Base-by-base conservation (phyloP, 192 early-diverging fungal species). In the Entomortierella beljakovae region DNA sequence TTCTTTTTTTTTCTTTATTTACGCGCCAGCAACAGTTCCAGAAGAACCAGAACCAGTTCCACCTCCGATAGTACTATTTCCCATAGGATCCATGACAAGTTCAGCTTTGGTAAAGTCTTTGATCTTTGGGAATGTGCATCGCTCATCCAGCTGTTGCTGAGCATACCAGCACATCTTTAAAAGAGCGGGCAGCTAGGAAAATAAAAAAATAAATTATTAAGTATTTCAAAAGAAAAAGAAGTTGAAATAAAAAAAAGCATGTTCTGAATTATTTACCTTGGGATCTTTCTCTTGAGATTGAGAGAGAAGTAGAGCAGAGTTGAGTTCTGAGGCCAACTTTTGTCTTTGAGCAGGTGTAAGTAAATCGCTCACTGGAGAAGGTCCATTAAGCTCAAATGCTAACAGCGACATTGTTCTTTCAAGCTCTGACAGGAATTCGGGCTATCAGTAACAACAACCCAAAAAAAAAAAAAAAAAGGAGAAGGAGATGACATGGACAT, bases 371-470 rank as follows among this genome's bases (percentile, higher is more conserved):
- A 99, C 90, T 25, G 98, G 96, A 7, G 93, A 95, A 20, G 81
- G 64, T 0, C 70, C 67, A 22, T 71, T 81, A 49, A 90, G 81
- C 29, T 98, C 95, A 83, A 99, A 99, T 6, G 96, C 98, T 51
- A 99, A 84, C 57, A 99, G 82, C 2, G 97, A 93, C 97, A 99
- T 99, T 11, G 97, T 98, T 34, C 90, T 85, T 68, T 99, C 98
- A 42, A 99, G 82, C 72, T 99, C 98, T 29, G 92, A 86, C 40
- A 99, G 72, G 83, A 99, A 93, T 80, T 99, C 98, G 9, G 97
- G 96, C 83, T 94, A 67, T 42, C 2, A 42, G 22, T 8, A 7
- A 35, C 42, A 26, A 52, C 67, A 16, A 18, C n/a, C 29, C 37
- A 52, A 15, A 75, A 25, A 31, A 55, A 1, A 61, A 40, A 2